A percentile compares a stretch with the other conserved stretches of the same genome.
These are phyloP conservation scores for Heterobasidion parviporum DNA, from an alignment of 1,284 basidiomycete genomes.

Conservation along the genomic window DNA sequence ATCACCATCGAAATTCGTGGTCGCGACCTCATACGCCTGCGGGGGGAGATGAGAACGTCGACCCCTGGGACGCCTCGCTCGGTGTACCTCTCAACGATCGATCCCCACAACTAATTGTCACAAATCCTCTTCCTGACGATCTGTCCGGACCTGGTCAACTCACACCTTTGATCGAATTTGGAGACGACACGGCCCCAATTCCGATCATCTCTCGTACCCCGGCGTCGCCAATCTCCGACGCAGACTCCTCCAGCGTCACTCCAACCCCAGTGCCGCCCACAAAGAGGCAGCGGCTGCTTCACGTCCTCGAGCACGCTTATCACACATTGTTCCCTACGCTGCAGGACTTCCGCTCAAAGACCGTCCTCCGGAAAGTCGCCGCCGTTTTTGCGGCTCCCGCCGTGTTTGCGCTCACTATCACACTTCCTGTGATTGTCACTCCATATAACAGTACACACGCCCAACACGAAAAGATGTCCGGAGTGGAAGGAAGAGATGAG, in stretches of 20 bases:
- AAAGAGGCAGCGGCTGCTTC: constrained; percentile 30
- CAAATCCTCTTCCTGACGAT: constrained; percentile 19
- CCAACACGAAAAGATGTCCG: constrained; percentile 37
- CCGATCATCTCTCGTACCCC: constrained; percentile 51
- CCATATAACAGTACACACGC: constrained; percentile 34
- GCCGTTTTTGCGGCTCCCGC: constrained; percentile 83
- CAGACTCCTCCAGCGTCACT: constrained; percentile 28
- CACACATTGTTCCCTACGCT: constrained; percentile 85
- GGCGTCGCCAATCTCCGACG: constrained; percentile 37
- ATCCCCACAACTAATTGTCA: constrained; percentile 24
- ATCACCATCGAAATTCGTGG: constrained; percentile 21
- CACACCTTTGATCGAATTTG: constrained; percentile 4
- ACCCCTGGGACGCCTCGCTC: constrained; percentile 43
- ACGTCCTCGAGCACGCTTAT: constrained; percentile 32
- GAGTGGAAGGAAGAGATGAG: constrained; percentile 20
- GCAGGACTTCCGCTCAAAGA: constrained; percentile 68
- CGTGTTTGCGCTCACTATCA: constrained; percentile 79
- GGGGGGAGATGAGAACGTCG: constrained; percentile 14
- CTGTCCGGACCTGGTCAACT: constrained; percentile 11
- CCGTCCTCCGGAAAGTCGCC: constrained; percentile 64
- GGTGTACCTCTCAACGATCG: constrained; percentile 42
- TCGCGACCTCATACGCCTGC: constrained; percentile 21
- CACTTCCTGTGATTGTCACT: constrained; percentile 84
- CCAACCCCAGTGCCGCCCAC: constrained; percentile 30
- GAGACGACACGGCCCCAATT: constrained; percentile 21